Evolutionary conservation across 2,329 filamentous ascomycete genomes (phyloP).

Genomic region (Elsinoe batatas): DNA sequence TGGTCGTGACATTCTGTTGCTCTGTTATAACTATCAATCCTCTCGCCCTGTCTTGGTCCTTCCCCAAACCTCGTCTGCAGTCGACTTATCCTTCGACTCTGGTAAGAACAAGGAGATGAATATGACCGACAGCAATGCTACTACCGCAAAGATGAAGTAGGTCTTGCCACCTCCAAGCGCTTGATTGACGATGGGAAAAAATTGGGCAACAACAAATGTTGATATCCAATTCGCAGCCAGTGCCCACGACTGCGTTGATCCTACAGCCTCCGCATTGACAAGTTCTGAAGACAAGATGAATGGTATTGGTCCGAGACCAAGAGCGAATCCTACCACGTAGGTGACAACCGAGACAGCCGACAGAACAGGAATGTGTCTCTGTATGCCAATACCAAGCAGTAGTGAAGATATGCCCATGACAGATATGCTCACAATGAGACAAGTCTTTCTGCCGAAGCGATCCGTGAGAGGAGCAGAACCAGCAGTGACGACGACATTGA

Average conservation of each 20-base stretch:
- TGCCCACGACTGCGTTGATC: constrained; percentile 81
- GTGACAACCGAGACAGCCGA: constrained; percentile 72
- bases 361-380: constrained; percentile 59
- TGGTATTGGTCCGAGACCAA: constrained; percentile 85
- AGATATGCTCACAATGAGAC: constrained; percentile 68
- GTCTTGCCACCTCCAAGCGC: constrained; percentile 71
- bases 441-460: constrained; percentile 75
- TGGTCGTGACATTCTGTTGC: not conserved
- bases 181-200: constrained; percentile 81
- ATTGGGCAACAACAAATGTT: constrained; percentile 87
- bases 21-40: constrained; percentile 7
- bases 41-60: constrained; percentile 34
- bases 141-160: constrained; percentile 79
- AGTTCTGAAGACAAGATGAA: constrained; percentile 91
- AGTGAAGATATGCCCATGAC: constrained; percentile 77
- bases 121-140: constrained; percentile 57
- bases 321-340: constrained; percentile 83
- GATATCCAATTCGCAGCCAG: constrained; percentile 80
- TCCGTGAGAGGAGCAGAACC: constrained; percentile 78
- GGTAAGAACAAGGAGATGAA: constrained; percentile 68
- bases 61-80: constrained; percentile 86
- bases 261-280: constrained; percentile 81
- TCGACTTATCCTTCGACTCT: constrained; percentile 78
- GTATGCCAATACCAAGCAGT: constrained; percentile 69
- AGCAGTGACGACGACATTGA: constrained; percentile 78